Base-by-base conservation (phyloP, 495 filamentous ascomycete species). In the Thermochaetoides thermophila region DNA sequence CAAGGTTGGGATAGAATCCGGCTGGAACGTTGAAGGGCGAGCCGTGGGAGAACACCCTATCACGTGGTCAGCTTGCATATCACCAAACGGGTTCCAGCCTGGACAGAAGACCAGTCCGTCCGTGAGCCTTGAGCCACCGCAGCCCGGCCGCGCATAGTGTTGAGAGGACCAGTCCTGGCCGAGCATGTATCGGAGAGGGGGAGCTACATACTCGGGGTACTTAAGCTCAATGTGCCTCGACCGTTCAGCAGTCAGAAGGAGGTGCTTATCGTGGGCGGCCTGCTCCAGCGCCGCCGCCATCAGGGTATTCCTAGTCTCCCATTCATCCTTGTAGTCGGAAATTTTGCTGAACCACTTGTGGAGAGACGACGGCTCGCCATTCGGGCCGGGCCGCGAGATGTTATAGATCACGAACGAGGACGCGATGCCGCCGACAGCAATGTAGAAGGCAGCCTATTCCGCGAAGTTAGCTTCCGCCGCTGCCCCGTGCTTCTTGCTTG, bases 251-350 rank as follows among this genome's bases (percentile, higher is more conserved):
- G 50, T 29, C 16, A 42, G 32, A 32, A 66, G 44, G 16, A 68
- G 52, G 39, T 63, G 59, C 48, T 50, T 60, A 48, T 68, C 63
- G 40, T 54, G 53, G 31, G 60, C 61, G n/a, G 63, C 63, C 48
- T 68, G 59, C 42, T 64, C 48, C 30, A 62, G 29, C 0, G 54
- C 34, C 12, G 53, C 48, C 9, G 59, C 52, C 49, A 53, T 57
- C 32, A 57, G 37, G 20, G 49, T 29, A 47, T 63, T 64, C 45
- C 52, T 53, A 31, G 29, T 33, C 48, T 61, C 59, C 54, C 49
- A 59, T 37, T 51, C 32, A 32, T 55, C 49, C 32, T 45, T 44
- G 44, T 54, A 51, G 45, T 63, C 53, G 8, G 49, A 39, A 36
- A 52, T 42, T 38, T 46, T 42, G 16, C 34, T 27, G 19, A 63